Conservation (phyloP, 345 rosid genomes). For the Salix exigua region DNA sequence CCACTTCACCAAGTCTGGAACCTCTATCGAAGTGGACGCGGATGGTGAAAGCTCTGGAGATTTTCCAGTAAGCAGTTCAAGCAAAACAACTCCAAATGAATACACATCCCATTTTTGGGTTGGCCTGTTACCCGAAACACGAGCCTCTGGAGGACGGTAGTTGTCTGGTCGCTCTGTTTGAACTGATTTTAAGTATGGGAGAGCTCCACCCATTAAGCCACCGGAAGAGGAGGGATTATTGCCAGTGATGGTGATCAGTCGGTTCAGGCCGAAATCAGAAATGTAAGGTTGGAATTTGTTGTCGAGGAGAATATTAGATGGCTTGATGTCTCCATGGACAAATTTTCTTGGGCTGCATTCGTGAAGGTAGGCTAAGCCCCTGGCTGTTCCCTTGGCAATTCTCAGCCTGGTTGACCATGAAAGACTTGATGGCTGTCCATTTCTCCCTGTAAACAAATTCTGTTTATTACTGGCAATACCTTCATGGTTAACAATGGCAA, state of each 20-base stretch:
- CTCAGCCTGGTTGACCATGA: slow-evolving; percentile 85
- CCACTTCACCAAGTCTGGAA: slow-evolving; percentile 81
- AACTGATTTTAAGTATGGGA: slow-evolving; percentile 62
- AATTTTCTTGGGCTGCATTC: slow-evolving; percentile 95
- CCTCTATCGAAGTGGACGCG: slow-evolving; percentile 60
- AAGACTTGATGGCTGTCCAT: slow-evolving; percentile 72
- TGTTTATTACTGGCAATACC: neutral
- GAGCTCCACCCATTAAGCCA: slow-evolving; percentile 75
- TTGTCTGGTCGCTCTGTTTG: slow-evolving; percentile 58
- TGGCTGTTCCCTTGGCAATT: slow-evolving; percentile 83
- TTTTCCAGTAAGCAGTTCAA: slow-evolving; percentile 85
- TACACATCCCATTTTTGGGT: slow-evolving; percentile 87
- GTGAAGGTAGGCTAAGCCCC: slow-evolving; percentile 91
- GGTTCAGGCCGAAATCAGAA: slow-evolving; percentile 81
- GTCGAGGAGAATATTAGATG: slow-evolving; percentile 88
- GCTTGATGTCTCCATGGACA: slow-evolving; percentile 85
- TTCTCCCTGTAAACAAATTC: slow-evolving; percentile 49
- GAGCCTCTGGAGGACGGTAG: slow-evolving; percentile 83
- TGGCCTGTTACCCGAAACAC: slow-evolving; percentile 54
- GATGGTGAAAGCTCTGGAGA: slow-evolving; percentile 80
- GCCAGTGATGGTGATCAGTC: slow-evolving; percentile 75
- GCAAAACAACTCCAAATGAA: slow-evolving; percentile 75
- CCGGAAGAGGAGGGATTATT: slow-evolving; percentile 55
- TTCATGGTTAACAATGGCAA: neutral
- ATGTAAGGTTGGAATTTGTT: slow-evolving; percentile 67